These are phyloP conservation scores for Dothidotthia symphoricarpi DNA, from an alignment of 2,329 filamentous ascomycete species.

Conservation along the genomic window DNA sequence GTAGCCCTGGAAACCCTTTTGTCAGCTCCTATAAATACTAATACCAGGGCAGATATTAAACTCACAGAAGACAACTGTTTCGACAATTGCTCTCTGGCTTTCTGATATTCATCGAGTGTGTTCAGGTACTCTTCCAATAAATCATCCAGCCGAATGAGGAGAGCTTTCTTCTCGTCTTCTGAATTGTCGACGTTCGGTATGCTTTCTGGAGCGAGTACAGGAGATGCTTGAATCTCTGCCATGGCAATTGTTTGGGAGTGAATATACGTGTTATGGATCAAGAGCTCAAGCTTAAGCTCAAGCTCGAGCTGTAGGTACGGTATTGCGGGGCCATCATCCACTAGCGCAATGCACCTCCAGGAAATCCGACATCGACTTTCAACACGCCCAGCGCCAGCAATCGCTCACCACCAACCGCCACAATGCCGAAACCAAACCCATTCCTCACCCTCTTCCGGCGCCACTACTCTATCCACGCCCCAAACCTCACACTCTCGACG, in stretches of 20 bases:
- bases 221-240: slow-evolving; percentile 8
- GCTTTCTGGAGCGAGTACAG: not conserved
- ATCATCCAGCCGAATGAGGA: slow-evolving; percentile 55
- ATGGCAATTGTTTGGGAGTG: slow-evolving; percentile 4
- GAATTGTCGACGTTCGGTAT: not conserved
- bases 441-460: slow-evolving; percentile 35
- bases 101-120: slow-evolving; percentile 66
- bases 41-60: not conserved
- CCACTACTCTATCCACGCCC: slow-evolving; percentile 22
- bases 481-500: slow-evolving; percentile 5
- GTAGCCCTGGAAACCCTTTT: slow-evolving; percentile 39
- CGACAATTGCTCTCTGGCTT: slow-evolving; percentile 56
- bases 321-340: no score
- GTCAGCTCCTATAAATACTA: not conserved
- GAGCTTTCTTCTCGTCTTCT: slow-evolving; percentile 7
- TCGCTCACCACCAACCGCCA: slow-evolving; percentile 6
- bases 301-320: not conserved
- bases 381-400: slow-evolving; percentile 5
- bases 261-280: not conserved
- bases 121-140: slow-evolving; percentile 65
- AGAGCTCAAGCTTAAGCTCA: not conserved
- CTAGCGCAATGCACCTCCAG: slow-evolving; percentile 7
- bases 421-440: slow-evolving; percentile 37
- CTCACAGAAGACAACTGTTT: slow-evolving; percentile 56
- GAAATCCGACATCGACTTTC: slow-evolving; percentile 16